Evolutionary conservation across 1,139 yeast genomes (phyloP), one percentile per base, ranked within the genome.

Genomic region (Taiozyma sp.): DNA sequence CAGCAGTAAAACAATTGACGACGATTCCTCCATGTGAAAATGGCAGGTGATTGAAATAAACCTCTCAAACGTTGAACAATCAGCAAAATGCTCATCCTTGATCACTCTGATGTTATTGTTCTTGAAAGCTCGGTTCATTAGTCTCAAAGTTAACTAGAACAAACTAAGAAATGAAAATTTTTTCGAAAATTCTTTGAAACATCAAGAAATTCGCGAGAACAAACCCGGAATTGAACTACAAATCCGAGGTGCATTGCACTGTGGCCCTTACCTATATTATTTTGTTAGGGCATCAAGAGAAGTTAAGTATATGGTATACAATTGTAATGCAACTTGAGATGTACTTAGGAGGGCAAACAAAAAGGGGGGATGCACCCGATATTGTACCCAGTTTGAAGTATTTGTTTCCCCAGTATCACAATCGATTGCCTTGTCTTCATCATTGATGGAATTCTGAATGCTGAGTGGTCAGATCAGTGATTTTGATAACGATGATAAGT

Each of bases 1-100:
- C 75, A 56, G 87, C 84, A 66, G 36, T 23, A 23, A 22, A 40
- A 40, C 16, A 13, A 40, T 23, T 65, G n/a, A 43, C 5, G 13
- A 24, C 24, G 43, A 38, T 32, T 7, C 19, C 24, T 19, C 24
- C 22, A 38, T 9, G n/a, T 36, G 39, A 38, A 38, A 9, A 19
- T 6, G 8, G 13, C 14, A n/a, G 19, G 9, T 14, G 9, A 16
- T n/a, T 3, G n/a, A 14, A 32, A 13, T n/a, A 19, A 32, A 32
- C 36, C 9, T 32, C 14, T 38, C 41, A 19, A 22, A 19, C 14
- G 14, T 19, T 19, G 24, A 38, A 19, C 41, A 38, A 19, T 19
- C 41, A 38, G 8, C 41, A 38, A 38, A 38, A 8, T 38, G 41
- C 19, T 19, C 41, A 38, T 38, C 4, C 41, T 38, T 38, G 41